Conservation (phyloP, 164 flowering plant genomes). For the Umbilicus rupestris region DNA sequence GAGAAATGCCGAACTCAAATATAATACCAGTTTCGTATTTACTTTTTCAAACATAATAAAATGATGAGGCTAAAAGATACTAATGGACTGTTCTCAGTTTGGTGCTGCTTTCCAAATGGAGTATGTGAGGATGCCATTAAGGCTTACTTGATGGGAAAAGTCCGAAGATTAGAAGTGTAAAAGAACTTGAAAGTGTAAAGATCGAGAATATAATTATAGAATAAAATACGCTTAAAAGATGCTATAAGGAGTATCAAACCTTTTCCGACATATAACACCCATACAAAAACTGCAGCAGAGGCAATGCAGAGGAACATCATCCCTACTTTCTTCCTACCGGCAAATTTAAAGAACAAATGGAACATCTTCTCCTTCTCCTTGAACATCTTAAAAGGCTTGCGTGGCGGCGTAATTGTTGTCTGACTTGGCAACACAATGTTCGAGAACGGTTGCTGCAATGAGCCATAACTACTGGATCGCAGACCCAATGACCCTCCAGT, state of each 20-base stretch:
- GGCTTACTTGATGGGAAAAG: too few species aligned
- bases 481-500: conserved; percentile 71
- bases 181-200: too few species aligned
- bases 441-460: conserved; percentile 36
- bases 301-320: conserved; percentile 51
- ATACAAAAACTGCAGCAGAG: conserved; percentile 46
- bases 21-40: too few species aligned
- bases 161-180: too few species aligned
- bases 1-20: too few species aligned
- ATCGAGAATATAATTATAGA: too few species aligned
- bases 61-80: too few species aligned
- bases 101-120: too few species aligned
- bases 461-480: conserved; percentile 50
- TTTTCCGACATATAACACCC: conserved; percentile 55
- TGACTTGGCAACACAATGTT: conserved; percentile 32
- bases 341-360: conserved; percentile 50
- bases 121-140: too few species aligned
- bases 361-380: conserved; percentile 48
- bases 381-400: conserved; percentile 46
- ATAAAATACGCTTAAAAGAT: background rate
- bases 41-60: too few species aligned
- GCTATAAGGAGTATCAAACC: conserved; percentile 23
- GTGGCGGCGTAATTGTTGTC: conserved; percentile 12
- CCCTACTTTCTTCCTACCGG: conserved; percentile 62
- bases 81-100: too few species aligned